A percentile compares a stretch with the other conserved stretches of the same genome.
Evolutionary conservation across 805 yeast species (phyloP).

Genomic region (Ogataea dorogensis): DNA sequence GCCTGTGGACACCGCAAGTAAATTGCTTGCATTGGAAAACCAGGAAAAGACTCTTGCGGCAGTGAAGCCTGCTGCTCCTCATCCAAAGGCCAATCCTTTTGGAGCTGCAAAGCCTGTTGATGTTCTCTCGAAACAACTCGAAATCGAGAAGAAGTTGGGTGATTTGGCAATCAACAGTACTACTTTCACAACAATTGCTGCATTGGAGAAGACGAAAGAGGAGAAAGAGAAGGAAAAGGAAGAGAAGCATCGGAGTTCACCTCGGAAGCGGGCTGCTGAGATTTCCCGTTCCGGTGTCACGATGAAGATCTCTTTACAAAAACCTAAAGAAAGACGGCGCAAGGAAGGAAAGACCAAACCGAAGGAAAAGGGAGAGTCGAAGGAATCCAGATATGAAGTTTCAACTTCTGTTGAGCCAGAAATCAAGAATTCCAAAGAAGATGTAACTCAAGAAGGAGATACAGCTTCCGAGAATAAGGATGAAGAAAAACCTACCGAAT

Average conservation of each 20-base stretch:
- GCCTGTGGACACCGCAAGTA: constrained; percentile 47
- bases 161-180: constrained; percentile 47
- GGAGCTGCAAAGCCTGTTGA: constrained; percentile 88
- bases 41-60: constrained; percentile 23
- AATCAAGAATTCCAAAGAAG: constrained; percentile 1
- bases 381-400: constrained; percentile 1
- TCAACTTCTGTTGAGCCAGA: too few species aligned
- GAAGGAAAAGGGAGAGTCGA: background rate
- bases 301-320: background rate
- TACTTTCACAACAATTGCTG: constrained; percentile 32
- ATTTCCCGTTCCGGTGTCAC: background rate
- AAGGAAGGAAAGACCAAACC: background rate
- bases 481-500: background rate
- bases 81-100: constrained; percentile 62
- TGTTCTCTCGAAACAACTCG: constrained; percentile 59
- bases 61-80: constrained; percentile 12
- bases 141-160: constrained; percentile 52
- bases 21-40: constrained; percentile 11
- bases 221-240: constrained; percentile 6
- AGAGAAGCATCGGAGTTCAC: background rate
- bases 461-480: too few species aligned
- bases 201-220: constrained; percentile 17
- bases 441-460: too few species aligned
- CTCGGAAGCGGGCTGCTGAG: background rate
- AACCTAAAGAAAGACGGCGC: constrained; percentile 2